A percentile compares a stretch with the other conserved stretches of the same genome.
Evolutionary conservation across 2,329 filamentous ascomycete species (phyloP).

Genomic region (Trichoderma lentiforme): DNA sequence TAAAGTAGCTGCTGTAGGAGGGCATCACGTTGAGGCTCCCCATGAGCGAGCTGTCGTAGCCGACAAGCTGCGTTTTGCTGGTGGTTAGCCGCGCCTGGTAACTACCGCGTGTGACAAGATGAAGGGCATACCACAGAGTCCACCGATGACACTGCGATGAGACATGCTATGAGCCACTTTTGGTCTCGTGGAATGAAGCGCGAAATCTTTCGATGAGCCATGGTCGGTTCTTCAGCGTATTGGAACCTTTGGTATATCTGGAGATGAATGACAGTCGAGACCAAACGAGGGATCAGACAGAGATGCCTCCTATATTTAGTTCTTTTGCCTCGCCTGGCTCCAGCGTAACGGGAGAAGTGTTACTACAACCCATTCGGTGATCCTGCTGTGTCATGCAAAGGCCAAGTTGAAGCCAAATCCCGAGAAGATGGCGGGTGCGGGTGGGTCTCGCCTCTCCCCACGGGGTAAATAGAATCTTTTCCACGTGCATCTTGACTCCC

Average conservation of each 20-base stretch:
- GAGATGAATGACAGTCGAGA: neutral
- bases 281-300: neutral
- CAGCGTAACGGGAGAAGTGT: neutral
- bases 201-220: neutral
- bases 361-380: neutral
- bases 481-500: neutral
- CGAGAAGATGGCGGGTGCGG: neutral
- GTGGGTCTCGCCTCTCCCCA: neutral
- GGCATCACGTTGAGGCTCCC: neutral
- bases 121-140: neutral
- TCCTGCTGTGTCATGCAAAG: neutral
- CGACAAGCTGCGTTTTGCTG: neutral
- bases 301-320: neutral
- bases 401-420: neutral
- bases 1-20: neutral
- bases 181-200: neutral
- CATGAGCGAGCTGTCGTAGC: neutral
- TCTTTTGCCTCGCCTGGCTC: neutral
- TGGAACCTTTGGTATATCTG: neutral
- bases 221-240: neutral
- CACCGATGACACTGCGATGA: neutral
- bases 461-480: neutral
- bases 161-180: neutral
- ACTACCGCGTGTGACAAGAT: neutral
- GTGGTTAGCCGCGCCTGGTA: neutral